Base-by-base conservation (phyloP, 352 stramenopile genomes). In the Phytophthora pini region DNA sequence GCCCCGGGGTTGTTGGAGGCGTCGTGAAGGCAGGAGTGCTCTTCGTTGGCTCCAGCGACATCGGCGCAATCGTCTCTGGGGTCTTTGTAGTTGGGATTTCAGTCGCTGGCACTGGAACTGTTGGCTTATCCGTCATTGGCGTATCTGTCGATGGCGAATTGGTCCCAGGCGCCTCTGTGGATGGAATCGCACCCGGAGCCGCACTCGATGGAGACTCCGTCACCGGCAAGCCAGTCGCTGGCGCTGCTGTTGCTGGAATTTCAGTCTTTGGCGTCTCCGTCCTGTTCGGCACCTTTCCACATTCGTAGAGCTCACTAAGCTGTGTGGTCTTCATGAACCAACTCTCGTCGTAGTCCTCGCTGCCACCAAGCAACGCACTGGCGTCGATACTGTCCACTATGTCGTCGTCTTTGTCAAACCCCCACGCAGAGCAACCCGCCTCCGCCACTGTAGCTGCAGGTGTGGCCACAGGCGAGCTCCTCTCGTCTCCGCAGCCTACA, bases 281-380 rank as follows among this genome's bases (percentile, higher is more conserved):
- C 5, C 55, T 49, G 29, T 8, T 32, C 34, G 53, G 48, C 6
- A 56, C 20, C 36, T 64, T 45, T 22, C 56, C 62, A 17, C 68
- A 76, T 41, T 76, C 46, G 40, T 76, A 72, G 5, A 76, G 46
- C 39, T 72, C 51, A 15, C 45, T 65, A 34, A 76, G n/a, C n/a
- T 12, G n/a, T 6, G 56, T 62, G 17, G 55, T 68, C 53, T 72
- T 47, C 24, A 38, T n/a, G 41, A 76, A 76, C 68, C 68, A 76
- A 44, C 52, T 72, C 54, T 63, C 15, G 26, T 70, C 51, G 27
- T 74, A 74, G 38, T 70, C 61, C 24, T 70, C 54, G 20, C 66
- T 70, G 43, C 48, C 60, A 34, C 64, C 61, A 32, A 74, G 70
- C 5, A 36, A 48, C 5, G 59, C 17, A 54, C 53, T 73, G 11